Evolutionary conservation across 2,329 filamentous ascomycete genomes (phyloP), one percentile per base, ranked within the genome.

Genomic region (Ciborinia camelliae): DNA sequence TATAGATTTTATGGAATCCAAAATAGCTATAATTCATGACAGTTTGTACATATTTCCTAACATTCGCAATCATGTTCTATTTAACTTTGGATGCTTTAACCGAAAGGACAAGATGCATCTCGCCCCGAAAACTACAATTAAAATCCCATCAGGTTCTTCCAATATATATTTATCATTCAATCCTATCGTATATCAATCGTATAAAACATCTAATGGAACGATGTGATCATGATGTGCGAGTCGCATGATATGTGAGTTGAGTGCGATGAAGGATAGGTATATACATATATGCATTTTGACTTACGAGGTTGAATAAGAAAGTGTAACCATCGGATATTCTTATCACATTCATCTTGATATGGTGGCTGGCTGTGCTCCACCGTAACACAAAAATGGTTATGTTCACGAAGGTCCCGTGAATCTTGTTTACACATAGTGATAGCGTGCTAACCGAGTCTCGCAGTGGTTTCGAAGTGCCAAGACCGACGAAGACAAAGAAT

Each of bases 1-100:
- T 69, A 93, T 90, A 75, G 86, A 83, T 74, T 88, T 89, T 74
- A 97, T 89, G 43, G 87, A 87, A 69, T 84, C 81, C 74, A 94
- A 79, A 67, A 94, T 88, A 71, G 90, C 90, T 91, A 72, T 28
- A 55, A 63, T 3, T 15, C 30, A 26, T 50, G 61, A 74, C 41
- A 73, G 68, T 63, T n/a, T 35, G 20, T 4, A 41, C 23, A 37
- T 23, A 18, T 37, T 23, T 30, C 15, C 28, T 28, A 3, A 28
- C 8, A 26, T 32, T 47, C 55, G n/a, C 39, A 26, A 37, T n/a
- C n/a, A n/a, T n/a, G n/a, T n/a, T n/a, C n/a, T n/a, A n/a, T n/a
- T n/a, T n/a, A n/a, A n/a, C n/a, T n/a, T n/a, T n/a, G n/a, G n/a
- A n/a, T n/a, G n/a, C n/a, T n/a, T n/a, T n/a, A n/a, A n/a, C n/a